These are phyloP conservation scores for Phanerochaete sordida DNA, from an alignment of 768 basidiomycete species.

Conservation along the genomic window DNA sequence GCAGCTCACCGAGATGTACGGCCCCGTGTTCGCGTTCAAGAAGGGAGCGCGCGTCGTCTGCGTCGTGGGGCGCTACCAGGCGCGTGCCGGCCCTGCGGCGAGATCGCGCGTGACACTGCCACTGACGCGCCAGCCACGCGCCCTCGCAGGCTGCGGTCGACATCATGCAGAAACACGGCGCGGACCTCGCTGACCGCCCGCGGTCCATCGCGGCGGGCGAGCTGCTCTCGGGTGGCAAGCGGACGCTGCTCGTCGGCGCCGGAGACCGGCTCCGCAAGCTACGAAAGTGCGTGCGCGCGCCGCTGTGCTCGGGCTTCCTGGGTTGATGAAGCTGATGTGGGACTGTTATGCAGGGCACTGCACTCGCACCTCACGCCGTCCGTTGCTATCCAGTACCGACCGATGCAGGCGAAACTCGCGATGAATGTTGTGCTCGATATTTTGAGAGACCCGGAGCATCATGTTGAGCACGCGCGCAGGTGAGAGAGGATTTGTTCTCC, in stretches of 20 bases:
- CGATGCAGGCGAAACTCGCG: conserved; percentile 31
- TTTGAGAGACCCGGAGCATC: conserved; percentile 28
- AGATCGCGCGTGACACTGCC: no score
- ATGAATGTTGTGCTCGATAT: conserved; percentile 32
- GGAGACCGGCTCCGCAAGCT: conserved; percentile 30
- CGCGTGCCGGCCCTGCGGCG: no score
- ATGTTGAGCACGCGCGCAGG: conserved; percentile 33
- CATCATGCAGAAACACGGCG: conserved; percentile 38
- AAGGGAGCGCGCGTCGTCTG: conserved; percentile 4
- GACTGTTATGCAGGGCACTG: conserved; percentile 32
- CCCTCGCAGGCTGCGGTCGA: conserved; percentile 31
- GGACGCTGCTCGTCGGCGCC: conserved; percentile 22
- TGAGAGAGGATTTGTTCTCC: conserved; percentile 5
- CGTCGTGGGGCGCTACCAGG: conserved; percentile 11
- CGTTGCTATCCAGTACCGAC: conserved; percentile 29
- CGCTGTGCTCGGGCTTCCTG: neutral
- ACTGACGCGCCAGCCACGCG: neutral
- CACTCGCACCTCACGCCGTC: conserved; percentile 33
- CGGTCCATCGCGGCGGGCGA: conserved; percentile 32
- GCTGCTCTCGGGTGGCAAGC: conserved; percentile 30
- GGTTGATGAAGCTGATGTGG: neutral
- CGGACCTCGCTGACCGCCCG: conserved; percentile 32
- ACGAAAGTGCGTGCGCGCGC: conserved; percentile 17
- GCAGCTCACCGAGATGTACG: conserved; percentile 10
- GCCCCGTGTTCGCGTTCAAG: conserved; percentile 13